Conservation (phyloP, 805 yeast species). For the Suhomyces kilbournensis region DNA sequence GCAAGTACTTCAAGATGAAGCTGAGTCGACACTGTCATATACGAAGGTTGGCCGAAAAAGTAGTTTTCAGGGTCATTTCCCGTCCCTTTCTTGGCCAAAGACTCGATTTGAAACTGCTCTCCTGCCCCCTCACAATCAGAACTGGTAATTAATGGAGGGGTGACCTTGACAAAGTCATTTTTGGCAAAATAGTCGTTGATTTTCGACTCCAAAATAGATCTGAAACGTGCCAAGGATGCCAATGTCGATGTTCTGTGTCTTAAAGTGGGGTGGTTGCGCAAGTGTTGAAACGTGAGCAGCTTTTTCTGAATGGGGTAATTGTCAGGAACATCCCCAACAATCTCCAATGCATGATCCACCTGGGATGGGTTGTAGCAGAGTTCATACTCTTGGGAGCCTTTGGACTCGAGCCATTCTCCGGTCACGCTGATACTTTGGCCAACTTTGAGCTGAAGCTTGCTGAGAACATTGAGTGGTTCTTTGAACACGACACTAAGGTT, state of each 20-base stretch:
- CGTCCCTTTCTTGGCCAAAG: conserved; percentile 11
- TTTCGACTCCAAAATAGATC: conserved; percentile 62
- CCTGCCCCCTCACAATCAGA: conserved; percentile 99
- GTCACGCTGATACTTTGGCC: conserved; percentile 38
- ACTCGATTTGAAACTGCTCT: conserved; percentile 67
- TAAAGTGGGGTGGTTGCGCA: conserved; percentile 71
- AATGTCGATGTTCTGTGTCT: conserved; percentile 72
- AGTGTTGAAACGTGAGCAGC: conserved; percentile 57
- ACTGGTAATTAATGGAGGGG: conserved; percentile 83
- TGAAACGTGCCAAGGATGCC: conserved; percentile 63
- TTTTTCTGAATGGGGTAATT: conserved; percentile 85
- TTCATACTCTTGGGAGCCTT: conserved; percentile 34
- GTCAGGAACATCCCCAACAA: conserved; percentile 62
- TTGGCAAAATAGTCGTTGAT: conserved; percentile 53
- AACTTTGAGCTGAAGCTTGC: conserved; percentile 41
- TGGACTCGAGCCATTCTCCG: conserved; percentile 34
- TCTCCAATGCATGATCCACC: conserved; percentile 30
- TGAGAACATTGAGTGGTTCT: conserved; percentile 20
- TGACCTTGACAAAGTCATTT: conserved; percentile 62
- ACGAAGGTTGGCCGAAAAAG: conserved; percentile 68
- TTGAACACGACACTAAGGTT: conserved; percentile 49
- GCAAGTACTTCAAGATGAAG: conserved; percentile 82
- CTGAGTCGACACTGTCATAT: conserved; percentile 87
- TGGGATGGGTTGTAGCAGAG: conserved; percentile 23
- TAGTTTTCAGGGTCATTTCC: neutral